phyloP scores from a whole-genome alignment of 768 basidiomycete genomes.

The Kwoniella newhampshirensis region DNA sequence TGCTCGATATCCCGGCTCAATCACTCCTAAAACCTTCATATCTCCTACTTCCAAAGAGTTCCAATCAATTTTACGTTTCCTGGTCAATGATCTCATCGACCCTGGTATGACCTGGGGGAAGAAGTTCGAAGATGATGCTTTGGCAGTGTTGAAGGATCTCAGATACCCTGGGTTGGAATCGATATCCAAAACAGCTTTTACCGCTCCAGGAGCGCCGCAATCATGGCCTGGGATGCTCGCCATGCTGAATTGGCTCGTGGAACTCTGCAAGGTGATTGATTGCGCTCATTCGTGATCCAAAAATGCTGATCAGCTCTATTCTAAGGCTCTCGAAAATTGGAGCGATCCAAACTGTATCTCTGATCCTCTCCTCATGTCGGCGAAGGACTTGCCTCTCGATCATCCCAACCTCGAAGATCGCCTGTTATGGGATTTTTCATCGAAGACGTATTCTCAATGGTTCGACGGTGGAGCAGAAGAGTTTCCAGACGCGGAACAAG shows the following conservation, averaged over 20 bases:
- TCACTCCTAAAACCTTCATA: conserved; percentile 66
- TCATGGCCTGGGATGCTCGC: conserved; percentile 89
- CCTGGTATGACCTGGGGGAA: conserved; percentile 61
- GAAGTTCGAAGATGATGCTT: conserved; percentile 78
- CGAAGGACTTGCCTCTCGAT: conserved; percentile 42
- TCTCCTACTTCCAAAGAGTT: conserved; percentile 86
- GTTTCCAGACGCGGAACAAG: conserved; percentile 66
- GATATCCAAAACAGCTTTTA: conserved; percentile 81
- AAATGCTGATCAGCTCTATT: conserved; percentile 1
- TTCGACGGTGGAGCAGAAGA: conserved; percentile 57
- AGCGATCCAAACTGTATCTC: conserved; percentile 39
- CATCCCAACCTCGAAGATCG: conserved; percentile 43
- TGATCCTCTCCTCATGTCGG: conserved; percentile 46
- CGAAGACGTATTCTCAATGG: conserved; percentile 46
- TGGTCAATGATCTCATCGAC: conserved; percentile 64
- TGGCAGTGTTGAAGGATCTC: conserved; percentile 69
- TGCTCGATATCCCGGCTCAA: conserved; percentile 47
- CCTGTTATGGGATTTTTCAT: conserved; percentile 41
- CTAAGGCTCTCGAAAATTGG: conserved; percentile 50
- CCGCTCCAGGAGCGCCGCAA: conserved; percentile 82
- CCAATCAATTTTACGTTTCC: conserved; percentile 75
- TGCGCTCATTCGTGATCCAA: neutral
- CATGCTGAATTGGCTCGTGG: conserved; percentile 88
- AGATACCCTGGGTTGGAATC: conserved; percentile 77
- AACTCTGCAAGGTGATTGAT: conserved; percentile 68